Percentiles rank a stretch among this genome's conserved stretches.
phyloP scores from a whole-genome alignment of 495 filamentous ascomycete genomes.

The Penicillium paxilli region DNA sequence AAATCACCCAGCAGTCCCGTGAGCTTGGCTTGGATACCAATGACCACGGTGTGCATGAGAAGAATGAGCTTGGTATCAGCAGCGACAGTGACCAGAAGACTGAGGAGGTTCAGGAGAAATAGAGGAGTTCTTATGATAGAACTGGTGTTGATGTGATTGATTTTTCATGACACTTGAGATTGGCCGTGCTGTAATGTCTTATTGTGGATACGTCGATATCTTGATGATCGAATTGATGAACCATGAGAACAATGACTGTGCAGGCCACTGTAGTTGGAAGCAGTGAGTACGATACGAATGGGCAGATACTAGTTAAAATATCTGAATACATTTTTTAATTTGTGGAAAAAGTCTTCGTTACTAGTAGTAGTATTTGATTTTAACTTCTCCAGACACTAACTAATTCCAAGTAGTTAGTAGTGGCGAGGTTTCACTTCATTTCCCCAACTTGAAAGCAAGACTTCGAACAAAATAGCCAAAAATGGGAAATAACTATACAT shows the following conservation, averaged over 20 bases:
- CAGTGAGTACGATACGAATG: background rate
- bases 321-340: too few relatives aligned
- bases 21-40: conserved; percentile 31
- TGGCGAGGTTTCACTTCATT: too few relatives aligned
- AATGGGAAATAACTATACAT: too few relatives aligned
- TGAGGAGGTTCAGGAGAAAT: background rate
- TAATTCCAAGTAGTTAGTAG: too few relatives aligned
- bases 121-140: background rate
- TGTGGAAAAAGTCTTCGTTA: too few relatives aligned
- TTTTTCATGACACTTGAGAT: background rate
- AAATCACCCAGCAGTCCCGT: conserved; percentile 30
- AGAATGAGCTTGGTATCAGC: conserved; percentile 34
- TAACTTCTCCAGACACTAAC: too few relatives aligned
- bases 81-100: conserved; percentile 20
- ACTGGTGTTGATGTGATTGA: background rate
- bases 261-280: background rate
- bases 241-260: background rate
- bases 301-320: too few relatives aligned
- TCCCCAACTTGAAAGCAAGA: too few relatives aligned
- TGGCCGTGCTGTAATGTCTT: background rate
- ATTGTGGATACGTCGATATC: background rate
- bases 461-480: too few relatives aligned
- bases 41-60: conserved; percentile 24
- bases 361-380: too few relatives aligned
- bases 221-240: background rate